These are phyloP conservation scores for Simplicillium sp. DNA, from an alignment of 2,329 filamentous ascomycete species.

Conservation along the genomic window DNA sequence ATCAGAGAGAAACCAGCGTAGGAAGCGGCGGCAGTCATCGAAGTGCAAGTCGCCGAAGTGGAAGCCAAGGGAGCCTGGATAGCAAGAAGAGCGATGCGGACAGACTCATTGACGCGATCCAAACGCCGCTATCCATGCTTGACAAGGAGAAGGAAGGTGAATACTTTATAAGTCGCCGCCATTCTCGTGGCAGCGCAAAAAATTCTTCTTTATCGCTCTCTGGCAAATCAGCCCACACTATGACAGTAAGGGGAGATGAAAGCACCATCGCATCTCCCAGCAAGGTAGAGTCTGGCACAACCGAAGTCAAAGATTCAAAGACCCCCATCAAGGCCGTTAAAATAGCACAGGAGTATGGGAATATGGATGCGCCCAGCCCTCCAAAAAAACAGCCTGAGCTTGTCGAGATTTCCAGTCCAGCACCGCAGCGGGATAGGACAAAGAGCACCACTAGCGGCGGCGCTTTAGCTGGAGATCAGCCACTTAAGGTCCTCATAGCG, in stretches of 20 bases:
- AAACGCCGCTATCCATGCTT: slow-evolving; percentile 42
- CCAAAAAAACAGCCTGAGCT: neutral
- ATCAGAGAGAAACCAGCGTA: slow-evolving; percentile 3
- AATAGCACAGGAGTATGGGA: slow-evolving; percentile 35
- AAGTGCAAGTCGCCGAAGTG: slow-evolving; percentile 18
- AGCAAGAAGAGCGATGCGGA: slow-evolving; percentile 57
- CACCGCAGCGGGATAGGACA: too few species aligned
- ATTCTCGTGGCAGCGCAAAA: slow-evolving; percentile 9
- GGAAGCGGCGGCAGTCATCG: slow-evolving; percentile 8
- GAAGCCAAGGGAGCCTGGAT: slow-evolving; percentile 28
- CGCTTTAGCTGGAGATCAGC: neutral
- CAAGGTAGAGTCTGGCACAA: slow-evolving; percentile 21
- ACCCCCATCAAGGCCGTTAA: slow-evolving; percentile 37
- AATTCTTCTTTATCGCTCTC: slow-evolving; percentile 3
- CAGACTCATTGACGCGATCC: slow-evolving; percentile 62
- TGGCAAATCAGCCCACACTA: neutral
- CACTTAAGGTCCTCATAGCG: slow-evolving; percentile 62
- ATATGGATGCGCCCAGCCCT: slow-evolving; percentile 15
- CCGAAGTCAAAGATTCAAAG: slow-evolving; percentile 31
- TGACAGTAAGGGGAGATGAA: neutral
- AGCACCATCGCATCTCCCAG: neutral
- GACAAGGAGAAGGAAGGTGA: slow-evolving; percentile 20
- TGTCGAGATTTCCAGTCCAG: neutral
- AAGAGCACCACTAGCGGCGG: too few species aligned
- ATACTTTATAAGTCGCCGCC: slow-evolving; percentile 11